phyloP scores from a whole-genome alignment of 495 filamentous ascomycete genomes.

The Lentithecium fluviatile region DNA sequence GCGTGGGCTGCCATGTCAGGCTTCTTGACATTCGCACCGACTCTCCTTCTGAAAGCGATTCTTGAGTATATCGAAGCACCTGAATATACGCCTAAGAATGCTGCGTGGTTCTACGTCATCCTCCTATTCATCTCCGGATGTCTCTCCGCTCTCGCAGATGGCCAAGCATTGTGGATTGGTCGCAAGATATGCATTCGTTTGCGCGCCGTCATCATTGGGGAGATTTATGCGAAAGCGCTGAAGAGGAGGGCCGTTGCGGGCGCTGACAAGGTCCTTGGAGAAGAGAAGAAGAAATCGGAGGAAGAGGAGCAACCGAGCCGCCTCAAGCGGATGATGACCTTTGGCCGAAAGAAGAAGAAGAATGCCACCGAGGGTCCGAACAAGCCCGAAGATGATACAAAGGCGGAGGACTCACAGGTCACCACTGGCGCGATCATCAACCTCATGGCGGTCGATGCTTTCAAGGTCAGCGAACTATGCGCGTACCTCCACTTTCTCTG shows the following conservation, averaged over 20 bases:
- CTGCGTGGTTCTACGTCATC: slow-evolving; percentile 94
- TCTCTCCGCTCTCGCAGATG: slow-evolving; percentile 73
- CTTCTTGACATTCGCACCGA: slow-evolving; percentile 84
- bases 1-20: slow-evolving; percentile 75
- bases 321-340: slow-evolving; percentile 53
- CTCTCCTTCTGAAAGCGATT: slow-evolving; percentile 84
- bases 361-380: slow-evolving; percentile 46
- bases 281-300: slow-evolving; percentile 46
- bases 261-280: slow-evolving; percentile 64
- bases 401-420: slow-evolving; percentile 65
- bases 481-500: slow-evolving; percentile 90
- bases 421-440: slow-evolving; percentile 97
- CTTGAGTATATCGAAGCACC: slow-evolving; percentile 90
- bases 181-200: slow-evolving; percentile 90
- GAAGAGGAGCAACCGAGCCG: slow-evolving; percentile 44
- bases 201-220: slow-evolving; percentile 92
- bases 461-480: slow-evolving; percentile 92
- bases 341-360: slow-evolving; percentile 66
- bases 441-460: slow-evolving; percentile 97
- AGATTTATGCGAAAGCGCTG: slow-evolving; percentile 97
- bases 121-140: slow-evolving; percentile 79
- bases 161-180: slow-evolving; percentile 89
- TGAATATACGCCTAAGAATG: slow-evolving; percentile 72
- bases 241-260: slow-evolving; percentile 82
- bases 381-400: slow-evolving; percentile 43